Conservation (phyloP, 192 early-diverging fungal genomes). For the Coemansia sp. region DNA sequence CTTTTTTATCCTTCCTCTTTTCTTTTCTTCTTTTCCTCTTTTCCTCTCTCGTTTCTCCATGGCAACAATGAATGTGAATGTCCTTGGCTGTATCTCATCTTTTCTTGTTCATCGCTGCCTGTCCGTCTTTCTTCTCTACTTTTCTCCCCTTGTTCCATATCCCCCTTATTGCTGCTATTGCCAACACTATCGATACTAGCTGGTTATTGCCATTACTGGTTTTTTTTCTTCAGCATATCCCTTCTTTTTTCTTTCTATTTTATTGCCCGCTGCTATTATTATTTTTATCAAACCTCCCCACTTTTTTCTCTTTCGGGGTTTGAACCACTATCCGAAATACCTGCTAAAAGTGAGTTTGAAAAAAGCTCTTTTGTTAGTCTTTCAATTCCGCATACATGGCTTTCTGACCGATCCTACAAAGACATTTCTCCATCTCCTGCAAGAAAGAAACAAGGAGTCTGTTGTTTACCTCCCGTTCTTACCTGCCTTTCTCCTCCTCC, state of each 20-base stretch:
- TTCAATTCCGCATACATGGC: neutral
- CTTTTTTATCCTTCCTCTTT: neutral
- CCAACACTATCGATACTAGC: conserved; percentile 5
- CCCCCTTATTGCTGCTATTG: conserved; percentile 4
- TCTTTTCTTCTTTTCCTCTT: neutral
- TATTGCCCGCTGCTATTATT: neutral
- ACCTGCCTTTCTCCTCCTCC: neutral
- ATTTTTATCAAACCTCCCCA: neutral
- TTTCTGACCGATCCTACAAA: conserved; percentile 4
- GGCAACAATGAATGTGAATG: neutral
- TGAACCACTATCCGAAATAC: neutral
- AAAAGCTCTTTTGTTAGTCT: neutral
- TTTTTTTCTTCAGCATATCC: neutral
- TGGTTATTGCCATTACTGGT: conserved; percentile 6
- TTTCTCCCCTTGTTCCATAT: neutral
- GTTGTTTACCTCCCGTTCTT: neutral
- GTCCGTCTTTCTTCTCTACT: conserved; percentile 12
- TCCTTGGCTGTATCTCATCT: neutral
- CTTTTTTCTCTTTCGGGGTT: neutral
- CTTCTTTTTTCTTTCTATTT: neutral
- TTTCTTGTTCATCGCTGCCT: conserved; percentile 5
- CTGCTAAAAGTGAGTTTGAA: neutral
- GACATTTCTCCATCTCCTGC: neutral
- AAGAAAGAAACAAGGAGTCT: neutral
- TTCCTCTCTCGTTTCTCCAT: neutral